A percentile compares a stretch with the other conserved stretches of the same genome.
Evolutionary conservation across 306 rosid species (phyloP).

Genomic region (Cicer chorassanicum): DNA sequence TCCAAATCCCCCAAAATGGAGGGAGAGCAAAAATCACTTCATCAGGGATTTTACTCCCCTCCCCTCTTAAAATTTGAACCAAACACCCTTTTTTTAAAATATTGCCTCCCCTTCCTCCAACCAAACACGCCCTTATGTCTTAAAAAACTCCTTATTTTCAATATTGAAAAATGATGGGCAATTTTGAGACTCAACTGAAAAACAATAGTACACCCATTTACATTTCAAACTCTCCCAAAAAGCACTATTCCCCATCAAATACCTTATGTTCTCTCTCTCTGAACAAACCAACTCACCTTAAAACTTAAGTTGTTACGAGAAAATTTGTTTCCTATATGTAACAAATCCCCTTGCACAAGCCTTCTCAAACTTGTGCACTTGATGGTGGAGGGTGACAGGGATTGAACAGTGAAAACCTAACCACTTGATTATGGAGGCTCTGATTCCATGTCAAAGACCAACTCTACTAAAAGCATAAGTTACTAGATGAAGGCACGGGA

Average conservation of each 20-base stretch:
- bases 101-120: too few species aligned
- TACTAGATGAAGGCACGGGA: not conserved
- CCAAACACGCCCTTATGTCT: not conserved
- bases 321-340: not conserved
- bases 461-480: conserved; percentile 13
- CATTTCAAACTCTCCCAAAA: conserved; percentile 32
- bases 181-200: not conserved
- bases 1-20: too few species aligned
- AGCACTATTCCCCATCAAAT: not conserved
- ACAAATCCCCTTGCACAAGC: not conserved
- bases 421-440: not conserved
- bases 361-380: conserved; percentile 3
- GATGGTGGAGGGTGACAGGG: not conserved
- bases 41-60: too few species aligned
- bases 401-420: not conserved
- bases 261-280: not conserved
- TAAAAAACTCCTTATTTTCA: not conserved
- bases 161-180: not conserved
- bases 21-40: too few species aligned
- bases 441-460: conserved; percentile 8
- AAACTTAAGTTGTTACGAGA: not conserved
- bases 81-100: too few species aligned
- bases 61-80: too few species aligned
- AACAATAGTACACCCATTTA: conserved; percentile 1
- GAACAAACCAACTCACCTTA: not conserved